Percentiles rank a stretch among this genome's conserved stretches.
These are phyloP conservation scores for Verruconis gallopava DNA, from an alignment of 2,329 filamentous ascomycete species.

Conservation along the genomic window DNA sequence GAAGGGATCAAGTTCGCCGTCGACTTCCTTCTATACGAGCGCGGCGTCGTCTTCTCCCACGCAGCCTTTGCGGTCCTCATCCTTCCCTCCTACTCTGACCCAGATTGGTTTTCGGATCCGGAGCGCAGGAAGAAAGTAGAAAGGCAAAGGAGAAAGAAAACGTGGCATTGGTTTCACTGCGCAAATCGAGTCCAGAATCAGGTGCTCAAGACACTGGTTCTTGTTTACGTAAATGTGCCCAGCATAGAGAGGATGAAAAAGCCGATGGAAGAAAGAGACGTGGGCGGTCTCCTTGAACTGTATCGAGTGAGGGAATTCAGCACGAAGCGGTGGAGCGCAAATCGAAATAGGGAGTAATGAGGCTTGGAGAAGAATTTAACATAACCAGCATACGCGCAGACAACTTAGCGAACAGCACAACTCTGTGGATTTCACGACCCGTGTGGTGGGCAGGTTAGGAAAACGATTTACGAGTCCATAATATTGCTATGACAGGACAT, in stretches of 20 bases:
- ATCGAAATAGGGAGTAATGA: slow-evolving; percentile 51
- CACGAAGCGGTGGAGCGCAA: slow-evolving; percentile 72
- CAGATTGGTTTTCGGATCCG: slow-evolving; percentile 49
- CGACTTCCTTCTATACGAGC: slow-evolving; percentile 88
- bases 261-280: slow-evolving; percentile 33
- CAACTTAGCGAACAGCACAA: no score
- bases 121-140: slow-evolving; percentile 31
- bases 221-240: slow-evolving; percentile 87
- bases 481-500: no score
- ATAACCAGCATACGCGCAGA: no score
- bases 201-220: slow-evolving; percentile 76
- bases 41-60: slow-evolving; percentile 87
- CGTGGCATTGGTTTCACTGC: slow-evolving; percentile 78
- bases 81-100: slow-evolving; percentile 64
- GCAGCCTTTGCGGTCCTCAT: slow-evolving; percentile 85
- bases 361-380: no score
- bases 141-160: slow-evolving; percentile 14
- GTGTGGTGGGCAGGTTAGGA: no score
- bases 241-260: slow-evolving; percentile 42
- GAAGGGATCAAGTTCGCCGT: slow-evolving; percentile 89
- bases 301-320: slow-evolving; percentile 74
- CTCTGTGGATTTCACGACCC: no score
- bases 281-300: slow-evolving; percentile 49
- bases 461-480: no score
- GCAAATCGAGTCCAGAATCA: slow-evolving; percentile 81